A percentile compares a stretch with the other conserved stretches of the same genome.
Conservation (phyloP, 2,329 filamentous ascomycete genomes). For the Penicillium concentricum region DNA sequence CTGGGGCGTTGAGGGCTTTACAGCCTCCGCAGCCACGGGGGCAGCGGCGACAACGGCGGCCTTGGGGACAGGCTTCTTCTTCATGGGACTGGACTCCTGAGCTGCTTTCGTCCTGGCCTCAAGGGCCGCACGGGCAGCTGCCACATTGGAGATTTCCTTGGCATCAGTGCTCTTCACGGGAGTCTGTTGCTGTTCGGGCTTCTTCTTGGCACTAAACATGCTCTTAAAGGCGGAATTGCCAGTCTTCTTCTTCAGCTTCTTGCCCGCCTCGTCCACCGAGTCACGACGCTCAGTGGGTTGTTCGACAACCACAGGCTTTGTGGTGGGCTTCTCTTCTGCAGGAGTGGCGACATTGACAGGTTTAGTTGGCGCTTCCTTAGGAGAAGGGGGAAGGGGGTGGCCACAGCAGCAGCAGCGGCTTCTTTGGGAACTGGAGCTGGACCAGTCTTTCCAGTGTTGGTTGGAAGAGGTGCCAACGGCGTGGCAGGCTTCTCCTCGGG, state of each 20-base stretch:
- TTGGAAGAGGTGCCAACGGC: constrained; percentile 22
- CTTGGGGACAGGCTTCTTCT: constrained; percentile 36
- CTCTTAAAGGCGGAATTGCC: constrained; percentile 44
- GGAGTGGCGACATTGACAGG: constrained; percentile 10
- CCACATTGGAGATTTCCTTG: constrained; percentile 38
- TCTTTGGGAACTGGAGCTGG: constrained; percentile 36
- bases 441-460: constrained; percentile 29
- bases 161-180: constrained; percentile 35
- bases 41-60: constrained; percentile 5
- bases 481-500: constrained; percentile 36
- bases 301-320: constrained; percentile 22
- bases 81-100: constrained; percentile 31
- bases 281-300: constrained; percentile 31
- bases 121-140: constrained; percentile 44
- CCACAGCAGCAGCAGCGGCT: constrained; percentile 13
- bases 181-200: constrained; percentile 31
- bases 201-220: constrained; percentile 45
- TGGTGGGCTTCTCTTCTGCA: constrained; percentile 20
- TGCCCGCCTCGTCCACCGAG: constrained; percentile 34
- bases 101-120: constrained; percentile 39
- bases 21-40: constrained; percentile 2
- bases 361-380: constrained; percentile 26
- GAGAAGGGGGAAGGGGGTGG: constrained; percentile 27
- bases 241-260: constrained; percentile 47
- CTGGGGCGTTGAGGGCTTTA: constrained; percentile 13